Percentiles rank a stretch among this genome's conserved stretches.
phyloP scores from a whole-genome alignment of 1,284 basidiomycete genomes.

The Tremellales sp. region DNA sequence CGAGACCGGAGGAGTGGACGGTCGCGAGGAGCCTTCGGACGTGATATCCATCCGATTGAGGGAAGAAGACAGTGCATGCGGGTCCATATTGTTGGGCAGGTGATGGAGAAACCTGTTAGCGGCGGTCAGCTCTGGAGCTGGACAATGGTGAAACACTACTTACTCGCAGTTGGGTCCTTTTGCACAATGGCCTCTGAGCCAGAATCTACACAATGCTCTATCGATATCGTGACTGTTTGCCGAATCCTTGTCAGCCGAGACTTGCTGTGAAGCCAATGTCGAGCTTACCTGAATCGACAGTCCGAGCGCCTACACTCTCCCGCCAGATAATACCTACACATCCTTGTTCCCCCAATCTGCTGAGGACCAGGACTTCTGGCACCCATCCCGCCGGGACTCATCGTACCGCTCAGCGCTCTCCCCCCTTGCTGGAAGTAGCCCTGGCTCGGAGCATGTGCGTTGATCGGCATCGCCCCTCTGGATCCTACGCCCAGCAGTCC shows the following conservation, averaged over 20 bases:
- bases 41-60: constrained; percentile 63
- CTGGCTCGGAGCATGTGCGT: constrained; percentile 27
- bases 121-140: constrained; percentile 12
- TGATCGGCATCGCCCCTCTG: constrained; percentile 19
- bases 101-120: constrained; percentile 68
- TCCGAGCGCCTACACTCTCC: constrained; percentile 94
- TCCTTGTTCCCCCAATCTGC: constrained; percentile 63
- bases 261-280: not conserved
- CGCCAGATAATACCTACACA: constrained; percentile 93
- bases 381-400: constrained; percentile 33
- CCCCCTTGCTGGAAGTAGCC: constrained; percentile 45
- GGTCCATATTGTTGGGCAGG: constrained; percentile 60
- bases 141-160: constrained; percentile 20
- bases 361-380: constrained; percentile 53
- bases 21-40: constrained; percentile 48
- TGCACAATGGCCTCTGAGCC: constrained; percentile 92
- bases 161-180: constrained; percentile 70
- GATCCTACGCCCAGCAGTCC: constrained; percentile 31
- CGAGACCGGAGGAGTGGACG: constrained; percentile 25
- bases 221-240: constrained; percentile 75
- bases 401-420: constrained; percentile 28
- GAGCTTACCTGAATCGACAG: constrained; percentile 86
- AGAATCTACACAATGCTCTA: constrained; percentile 91
- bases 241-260: not conserved
- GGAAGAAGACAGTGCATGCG: constrained; percentile 54